phyloP scores from a whole-genome alignment of 2,329 filamentous ascomycete species.

The Emericellopsis atlantica region DNA sequence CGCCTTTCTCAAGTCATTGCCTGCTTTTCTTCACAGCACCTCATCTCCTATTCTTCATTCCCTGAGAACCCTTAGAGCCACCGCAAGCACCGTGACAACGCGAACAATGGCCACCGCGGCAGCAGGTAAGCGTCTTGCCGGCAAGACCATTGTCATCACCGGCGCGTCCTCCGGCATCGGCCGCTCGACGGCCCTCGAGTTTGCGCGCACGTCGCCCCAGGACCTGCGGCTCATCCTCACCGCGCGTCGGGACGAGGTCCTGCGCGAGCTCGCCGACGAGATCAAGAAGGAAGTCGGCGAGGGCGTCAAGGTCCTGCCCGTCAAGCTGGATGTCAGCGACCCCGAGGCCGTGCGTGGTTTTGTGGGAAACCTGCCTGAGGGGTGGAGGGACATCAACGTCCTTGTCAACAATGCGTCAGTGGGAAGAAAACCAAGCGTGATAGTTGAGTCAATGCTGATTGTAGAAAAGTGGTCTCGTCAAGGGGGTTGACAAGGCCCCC shows the following conservation, averaged over 20 bases:
- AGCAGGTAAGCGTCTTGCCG: conserved; percentile 70
- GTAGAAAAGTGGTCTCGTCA: conserved; percentile 62
- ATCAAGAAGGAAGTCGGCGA: conserved; percentile 66
- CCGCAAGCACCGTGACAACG: no score
- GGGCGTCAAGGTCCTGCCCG: conserved; percentile 70
- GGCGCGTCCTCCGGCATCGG: conserved; percentile 93
- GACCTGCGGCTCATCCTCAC: conserved; percentile 77
- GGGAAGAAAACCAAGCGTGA: not conserved
- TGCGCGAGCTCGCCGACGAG: conserved; percentile 64
- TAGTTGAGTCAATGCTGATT: no score
- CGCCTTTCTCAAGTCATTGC: no score
- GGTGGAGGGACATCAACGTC: conserved; percentile 75
- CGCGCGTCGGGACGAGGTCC: conserved; percentile 68
- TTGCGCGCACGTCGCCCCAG: conserved; percentile 72
- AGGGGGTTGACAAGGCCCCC: conserved; percentile 75
- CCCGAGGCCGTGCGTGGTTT: conserved; percentile 62
- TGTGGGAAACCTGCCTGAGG: conserved; percentile 60
- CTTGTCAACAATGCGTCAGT: conserved; percentile 92
- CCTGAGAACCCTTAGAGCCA: no score
- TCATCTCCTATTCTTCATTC: no score
- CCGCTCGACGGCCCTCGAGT: conserved; percentile 72
- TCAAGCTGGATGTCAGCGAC: conserved; percentile 80
- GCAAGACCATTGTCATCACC: conserved; percentile 87
- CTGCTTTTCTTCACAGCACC: no score
- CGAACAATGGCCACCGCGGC: conserved; percentile 41